Percentiles rank a stretch among this genome's conserved stretches.
These are phyloP conservation scores for Phytophthora sansomeana DNA, from an alignment of 352 stramenopile species.

Conservation along the genomic window DNA sequence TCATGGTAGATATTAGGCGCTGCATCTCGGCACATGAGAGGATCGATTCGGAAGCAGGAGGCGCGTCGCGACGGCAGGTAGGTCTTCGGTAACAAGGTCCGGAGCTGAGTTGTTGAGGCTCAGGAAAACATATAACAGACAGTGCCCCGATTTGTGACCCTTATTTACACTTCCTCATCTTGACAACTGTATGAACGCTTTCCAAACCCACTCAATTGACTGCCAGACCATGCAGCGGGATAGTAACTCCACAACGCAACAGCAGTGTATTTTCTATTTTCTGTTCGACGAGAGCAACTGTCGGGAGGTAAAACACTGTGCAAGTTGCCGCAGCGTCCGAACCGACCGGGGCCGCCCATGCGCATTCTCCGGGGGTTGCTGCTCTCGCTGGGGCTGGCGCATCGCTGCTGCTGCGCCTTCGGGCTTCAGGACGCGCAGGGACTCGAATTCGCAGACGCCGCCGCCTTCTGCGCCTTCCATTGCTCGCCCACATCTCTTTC, in stretches of 20 bases:
- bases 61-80: constrained; percentile 10
- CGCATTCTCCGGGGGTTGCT: constrained; percentile 14
- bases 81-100: neutral
- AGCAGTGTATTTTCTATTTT: constrained; percentile 19
- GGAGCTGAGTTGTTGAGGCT: too few relatives aligned
- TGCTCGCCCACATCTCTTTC: constrained; percentile 48
- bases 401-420: constrained; percentile 9
- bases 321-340: constrained; percentile 10
- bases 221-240: neutral
- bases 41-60: too few relatives aligned
- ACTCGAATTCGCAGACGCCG: constrained; percentile 51
- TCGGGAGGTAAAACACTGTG: constrained; percentile 12
- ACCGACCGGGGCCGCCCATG: constrained; percentile 19
- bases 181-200: too few relatives aligned
- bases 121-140: neutral
- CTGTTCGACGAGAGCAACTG: neutral
- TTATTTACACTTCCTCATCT: too few relatives aligned
- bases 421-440: constrained; percentile 50
- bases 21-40: too few relatives aligned
- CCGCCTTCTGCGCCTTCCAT: constrained; percentile 67
- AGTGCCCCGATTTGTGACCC: neutral
- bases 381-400: constrained; percentile 17
- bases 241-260: constrained; percentile 11
- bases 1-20: too few relatives aligned
- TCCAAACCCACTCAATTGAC: constrained; percentile 14